Conservation (phyloP, 202 grass and related monocot genomes). For the Hordeum pubiflorum region DNA sequence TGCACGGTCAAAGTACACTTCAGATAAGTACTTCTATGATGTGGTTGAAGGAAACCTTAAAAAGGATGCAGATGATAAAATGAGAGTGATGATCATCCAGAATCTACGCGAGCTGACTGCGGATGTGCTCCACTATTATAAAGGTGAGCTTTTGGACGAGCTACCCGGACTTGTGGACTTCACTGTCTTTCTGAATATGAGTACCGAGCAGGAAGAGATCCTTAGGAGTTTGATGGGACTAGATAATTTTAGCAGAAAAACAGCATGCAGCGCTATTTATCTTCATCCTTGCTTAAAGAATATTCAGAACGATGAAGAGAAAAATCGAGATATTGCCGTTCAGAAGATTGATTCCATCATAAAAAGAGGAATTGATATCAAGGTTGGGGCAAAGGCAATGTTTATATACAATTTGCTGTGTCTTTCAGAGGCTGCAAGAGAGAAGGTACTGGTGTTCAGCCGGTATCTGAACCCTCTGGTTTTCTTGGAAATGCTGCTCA, state of each 20-base stretch:
- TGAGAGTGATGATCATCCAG: conserved; percentile 57
- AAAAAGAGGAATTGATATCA: conserved; percentile 27
- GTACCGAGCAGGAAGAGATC: conserved; percentile 34
- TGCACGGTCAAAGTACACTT: conserved; percentile 23
- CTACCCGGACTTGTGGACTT: conserved; percentile 78
- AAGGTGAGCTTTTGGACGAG: conserved; percentile 65
- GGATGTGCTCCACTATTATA: conserved; percentile 85
- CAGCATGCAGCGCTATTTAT: conserved; percentile 59
- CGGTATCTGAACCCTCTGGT: conserved; percentile 58
- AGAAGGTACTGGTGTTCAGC: conserved; percentile 81
- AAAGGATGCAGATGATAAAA: conserved; percentile 45
- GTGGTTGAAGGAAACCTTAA: conserved; percentile 69
- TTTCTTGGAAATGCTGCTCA: conserved; percentile 60
- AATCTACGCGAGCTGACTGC: conserved; percentile 65
- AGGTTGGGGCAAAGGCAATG: conserved; percentile 61
- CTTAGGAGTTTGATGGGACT: conserved; percentile 36
- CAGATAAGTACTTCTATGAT: conserved; percentile 56
- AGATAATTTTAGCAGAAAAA: conserved; percentile 48
- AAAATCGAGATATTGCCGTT: conserved; percentile 6
- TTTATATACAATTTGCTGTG: conserved; percentile 60
- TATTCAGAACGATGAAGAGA: conserved; percentile 32
- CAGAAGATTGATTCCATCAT: conserved; percentile 43
- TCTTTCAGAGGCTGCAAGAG: conserved; percentile 55
- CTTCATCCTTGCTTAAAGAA: conserved; percentile 66
- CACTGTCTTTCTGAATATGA: conserved; percentile 61